Evolutionary conservation across 2,329 filamentous ascomycete species (phyloP).

Genomic region (Lanzia echinophila): DNA sequence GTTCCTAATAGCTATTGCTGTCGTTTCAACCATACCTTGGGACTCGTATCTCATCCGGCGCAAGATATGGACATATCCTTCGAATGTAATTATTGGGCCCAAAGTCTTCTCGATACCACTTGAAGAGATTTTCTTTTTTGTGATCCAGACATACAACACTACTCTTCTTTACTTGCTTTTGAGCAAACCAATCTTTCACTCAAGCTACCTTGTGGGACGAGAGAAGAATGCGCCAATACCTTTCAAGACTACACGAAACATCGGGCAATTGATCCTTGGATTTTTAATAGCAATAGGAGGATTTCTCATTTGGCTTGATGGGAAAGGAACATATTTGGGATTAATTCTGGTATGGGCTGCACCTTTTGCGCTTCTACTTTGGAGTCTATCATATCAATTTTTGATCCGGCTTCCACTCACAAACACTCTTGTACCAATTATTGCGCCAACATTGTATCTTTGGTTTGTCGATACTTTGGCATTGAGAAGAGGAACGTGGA

Average conservation of each 20-base stretch:
- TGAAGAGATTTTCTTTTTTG: conserved; percentile 72
- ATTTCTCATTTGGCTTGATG: conserved; percentile 38
- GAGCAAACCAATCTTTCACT: conserved; percentile 56
- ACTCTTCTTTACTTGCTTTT: conserved; percentile 60
- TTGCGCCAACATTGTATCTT: conserved; percentile 59
- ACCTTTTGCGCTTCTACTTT: conserved; percentile 59
- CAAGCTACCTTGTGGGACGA: conserved; percentile 38
- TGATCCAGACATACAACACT: conserved; percentile 70
- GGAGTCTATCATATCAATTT: conserved; percentile 57
- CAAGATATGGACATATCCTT: conserved; percentile 65
- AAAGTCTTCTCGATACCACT: conserved; percentile 58
- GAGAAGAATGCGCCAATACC: conserved; percentile 13
- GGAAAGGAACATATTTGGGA: conserved; percentile 57
- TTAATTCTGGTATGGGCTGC: conserved; percentile 64
- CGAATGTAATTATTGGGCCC: conserved; percentile 55
- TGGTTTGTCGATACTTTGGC: conserved; percentile 68
- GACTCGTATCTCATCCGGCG: conserved; percentile 66
- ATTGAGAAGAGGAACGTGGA: conserved; percentile 62
- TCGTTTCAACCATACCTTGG: conserved; percentile 66
- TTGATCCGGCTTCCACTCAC: conserved; percentile 51
- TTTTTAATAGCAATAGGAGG: conserved; percentile 39
- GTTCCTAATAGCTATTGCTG: conserved; percentile 56
- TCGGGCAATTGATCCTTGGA: conserved; percentile 45
- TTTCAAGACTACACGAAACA: conserved; percentile 29
- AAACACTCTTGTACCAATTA: conserved; percentile 53